phyloP scores from a whole-genome alignment of 1,139 yeast genomes.

The Suhomyces taliae region DNA sequence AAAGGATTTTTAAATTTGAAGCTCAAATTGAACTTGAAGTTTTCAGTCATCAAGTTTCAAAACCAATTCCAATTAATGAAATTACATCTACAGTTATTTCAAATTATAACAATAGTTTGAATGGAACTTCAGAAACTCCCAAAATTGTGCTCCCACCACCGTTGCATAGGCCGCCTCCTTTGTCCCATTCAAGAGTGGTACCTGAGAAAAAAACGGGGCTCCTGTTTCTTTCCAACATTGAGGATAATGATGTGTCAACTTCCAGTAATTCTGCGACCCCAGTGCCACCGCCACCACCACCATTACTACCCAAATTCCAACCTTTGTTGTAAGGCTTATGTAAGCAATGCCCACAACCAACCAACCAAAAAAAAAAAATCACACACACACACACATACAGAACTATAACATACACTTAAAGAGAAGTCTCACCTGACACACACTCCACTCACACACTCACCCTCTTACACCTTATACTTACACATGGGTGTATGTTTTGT shows the following conservation, averaged over 20 bases:
- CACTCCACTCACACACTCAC: no score
- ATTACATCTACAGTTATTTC: conserved; percentile 34
- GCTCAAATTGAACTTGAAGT: conserved; percentile 38
- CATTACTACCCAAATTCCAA: conserved; percentile 38
- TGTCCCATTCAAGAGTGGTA: conserved; percentile 8
- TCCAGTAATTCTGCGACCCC: neutral
- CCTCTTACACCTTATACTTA: no score
- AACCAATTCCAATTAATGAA: conserved; percentile 38
- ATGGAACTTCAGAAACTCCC: conserved; percentile 9
- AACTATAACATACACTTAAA: no score
- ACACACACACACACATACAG: no score
- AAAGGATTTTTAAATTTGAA: conserved; percentile 30
- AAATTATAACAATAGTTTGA: conserved; percentile 5
- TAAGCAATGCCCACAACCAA: neutral
- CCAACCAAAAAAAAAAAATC: no score
- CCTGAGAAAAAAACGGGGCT: conserved; percentile 8
- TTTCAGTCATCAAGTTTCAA: conserved; percentile 29
- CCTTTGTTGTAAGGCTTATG: conserved; percentile 28
- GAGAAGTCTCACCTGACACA: no score
- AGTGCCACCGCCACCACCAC: conserved; percentile 21
- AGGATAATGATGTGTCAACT: conserved; percentile 11
- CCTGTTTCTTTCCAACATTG: conserved; percentile 26
- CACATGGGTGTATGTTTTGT: no score
- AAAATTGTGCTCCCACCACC: conserved; percentile 23
- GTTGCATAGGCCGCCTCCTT: neutral